Percentiles rank a stretch among this genome's conserved stretches.
Evolutionary conservation across 495 filamentous ascomycete species (phyloP).

Genomic region (Podospora bellae-mahoneyi): DNA sequence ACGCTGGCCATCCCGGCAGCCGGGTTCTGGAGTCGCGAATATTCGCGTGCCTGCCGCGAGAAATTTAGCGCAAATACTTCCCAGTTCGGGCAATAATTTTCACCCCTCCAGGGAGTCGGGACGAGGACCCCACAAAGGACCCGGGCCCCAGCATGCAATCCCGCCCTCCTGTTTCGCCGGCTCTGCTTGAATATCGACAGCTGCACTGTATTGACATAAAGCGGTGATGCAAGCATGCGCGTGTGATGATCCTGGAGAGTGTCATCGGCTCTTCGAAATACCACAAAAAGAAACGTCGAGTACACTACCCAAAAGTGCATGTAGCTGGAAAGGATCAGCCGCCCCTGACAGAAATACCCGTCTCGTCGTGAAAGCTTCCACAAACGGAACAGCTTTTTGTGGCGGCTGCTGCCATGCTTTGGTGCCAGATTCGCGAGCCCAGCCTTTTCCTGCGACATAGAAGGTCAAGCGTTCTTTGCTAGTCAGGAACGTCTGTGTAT

Average conservation of each 20-base stretch:
- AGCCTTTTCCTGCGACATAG: not conserved
- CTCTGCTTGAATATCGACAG: slow-evolving; percentile 1
- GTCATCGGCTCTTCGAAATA: not conserved
- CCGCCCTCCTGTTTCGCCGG: not conserved
- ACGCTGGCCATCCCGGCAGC: slow-evolving; percentile 14
- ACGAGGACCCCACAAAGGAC: not conserved
- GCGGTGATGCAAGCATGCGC: slow-evolving; percentile 4
- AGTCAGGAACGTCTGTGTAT: slow-evolving; percentile 4
- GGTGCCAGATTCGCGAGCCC: slow-evolving; percentile 9
- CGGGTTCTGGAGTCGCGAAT: not conserved
- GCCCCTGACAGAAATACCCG: slow-evolving; percentile 1
- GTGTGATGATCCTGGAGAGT: slow-evolving; percentile 2
- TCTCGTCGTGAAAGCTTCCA: not conserved
- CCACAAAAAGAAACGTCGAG: not conserved
- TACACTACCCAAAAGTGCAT: too few relatives aligned
- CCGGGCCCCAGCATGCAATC: too few relatives aligned
- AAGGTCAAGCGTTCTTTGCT: not conserved
- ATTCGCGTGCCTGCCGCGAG: not conserved
- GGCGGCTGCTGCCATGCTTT: not conserved
- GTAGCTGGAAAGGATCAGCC: not conserved
- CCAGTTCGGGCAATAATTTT: not conserved
- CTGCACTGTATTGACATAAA: not conserved
- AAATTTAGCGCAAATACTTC: slow-evolving; percentile 3
- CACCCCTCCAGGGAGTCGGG: not conserved
- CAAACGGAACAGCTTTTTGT: slow-evolving; percentile 7